phyloP scores from a whole-genome alignment of 2,329 filamentous ascomycete genomes.

The Epichloe sp. region DNA sequence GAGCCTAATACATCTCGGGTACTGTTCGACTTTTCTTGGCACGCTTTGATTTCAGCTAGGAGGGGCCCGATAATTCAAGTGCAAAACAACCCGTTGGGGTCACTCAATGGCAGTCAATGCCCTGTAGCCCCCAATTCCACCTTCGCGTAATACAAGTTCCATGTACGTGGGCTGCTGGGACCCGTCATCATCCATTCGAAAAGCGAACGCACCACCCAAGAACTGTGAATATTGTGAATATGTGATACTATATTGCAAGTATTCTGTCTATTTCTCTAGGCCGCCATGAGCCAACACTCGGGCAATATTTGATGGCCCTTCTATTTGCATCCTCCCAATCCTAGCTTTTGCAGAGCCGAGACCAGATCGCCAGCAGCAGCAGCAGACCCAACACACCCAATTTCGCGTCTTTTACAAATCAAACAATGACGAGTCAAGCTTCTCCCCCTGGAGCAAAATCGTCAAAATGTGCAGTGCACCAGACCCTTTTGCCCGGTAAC shows the following conservation, averaged over 20 bases:
- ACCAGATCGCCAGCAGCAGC: not conserved
- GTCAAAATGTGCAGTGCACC: not conserved
- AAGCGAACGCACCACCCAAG: slow-evolving; percentile 20
- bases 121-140: slow-evolving; percentile 13
- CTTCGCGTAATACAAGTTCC: slow-evolving; percentile 58
- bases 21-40: too few relatives aligned
- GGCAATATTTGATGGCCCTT: not conserved
- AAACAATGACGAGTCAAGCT: not conserved
- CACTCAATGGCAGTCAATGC: too few relatives aligned
- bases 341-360: not conserved
- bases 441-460: not conserved
- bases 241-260: not conserved
- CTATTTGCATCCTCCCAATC: not conserved
- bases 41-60: too few relatives aligned
- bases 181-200: slow-evolving; percentile 53
- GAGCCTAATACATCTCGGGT: too few relatives aligned
- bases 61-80: too few relatives aligned
- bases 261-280: slow-evolving; percentile 1
- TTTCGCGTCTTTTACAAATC: not conserved
- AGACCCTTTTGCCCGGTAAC: not conserved
- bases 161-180: slow-evolving; percentile 50
- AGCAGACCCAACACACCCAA: not conserved
- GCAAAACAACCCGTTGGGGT: too few relatives aligned
- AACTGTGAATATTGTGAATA: not conserved
- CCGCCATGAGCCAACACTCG: not conserved